These are phyloP conservation scores for Odontarrhena argentea DNA, from an alignment of 345 rosid species.

Conservation along the genomic window DNA sequence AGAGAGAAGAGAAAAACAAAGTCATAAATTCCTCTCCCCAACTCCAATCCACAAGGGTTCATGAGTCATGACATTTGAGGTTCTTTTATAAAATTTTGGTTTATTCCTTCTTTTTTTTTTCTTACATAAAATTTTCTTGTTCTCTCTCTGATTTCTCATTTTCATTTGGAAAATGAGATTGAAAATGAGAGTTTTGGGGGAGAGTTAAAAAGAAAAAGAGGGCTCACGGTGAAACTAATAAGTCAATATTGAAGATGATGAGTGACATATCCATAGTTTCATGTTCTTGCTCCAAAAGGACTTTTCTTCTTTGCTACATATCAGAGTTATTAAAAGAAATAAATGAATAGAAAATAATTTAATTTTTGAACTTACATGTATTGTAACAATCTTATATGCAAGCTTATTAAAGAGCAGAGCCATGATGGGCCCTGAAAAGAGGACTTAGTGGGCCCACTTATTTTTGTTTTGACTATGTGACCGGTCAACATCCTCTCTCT, in stretches of 20 bases:
- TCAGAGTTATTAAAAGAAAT: no score
- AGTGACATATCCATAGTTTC: conserved; percentile 24
- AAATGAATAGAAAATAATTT: no score
- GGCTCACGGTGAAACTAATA: conserved; percentile 31
- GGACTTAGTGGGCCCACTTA: conserved; percentile 33
- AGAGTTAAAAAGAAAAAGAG: conserved; percentile 17
- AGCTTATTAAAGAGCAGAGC: neutral
- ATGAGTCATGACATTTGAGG: conserved; percentile 36
- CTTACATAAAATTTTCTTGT: conserved; percentile 18
- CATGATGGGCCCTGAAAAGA: conserved; percentile 38
- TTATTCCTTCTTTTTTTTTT: conserved; percentile 3
- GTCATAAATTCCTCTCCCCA: conserved; percentile 13
- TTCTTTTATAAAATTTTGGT: conserved; percentile 18
- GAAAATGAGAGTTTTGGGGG: conserved; percentile 34
- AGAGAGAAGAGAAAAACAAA: conserved; percentile 6
- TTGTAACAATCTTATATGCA: no score
- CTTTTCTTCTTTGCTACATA: neutral
- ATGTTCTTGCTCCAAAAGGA: conserved; percentile 33
- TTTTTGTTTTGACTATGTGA: conserved; percentile 42
- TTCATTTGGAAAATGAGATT: conserved; percentile 24
- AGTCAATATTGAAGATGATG: conserved; percentile 30
- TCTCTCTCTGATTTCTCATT: conserved; percentile 30
- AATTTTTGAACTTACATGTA: no score
- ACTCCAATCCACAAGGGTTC: conserved; percentile 27
- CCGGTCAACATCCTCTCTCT: conserved; percentile 49